Conservation (phyloP, 2,329 filamentous ascomycete genomes). For the Xylaria sp. region DNA sequence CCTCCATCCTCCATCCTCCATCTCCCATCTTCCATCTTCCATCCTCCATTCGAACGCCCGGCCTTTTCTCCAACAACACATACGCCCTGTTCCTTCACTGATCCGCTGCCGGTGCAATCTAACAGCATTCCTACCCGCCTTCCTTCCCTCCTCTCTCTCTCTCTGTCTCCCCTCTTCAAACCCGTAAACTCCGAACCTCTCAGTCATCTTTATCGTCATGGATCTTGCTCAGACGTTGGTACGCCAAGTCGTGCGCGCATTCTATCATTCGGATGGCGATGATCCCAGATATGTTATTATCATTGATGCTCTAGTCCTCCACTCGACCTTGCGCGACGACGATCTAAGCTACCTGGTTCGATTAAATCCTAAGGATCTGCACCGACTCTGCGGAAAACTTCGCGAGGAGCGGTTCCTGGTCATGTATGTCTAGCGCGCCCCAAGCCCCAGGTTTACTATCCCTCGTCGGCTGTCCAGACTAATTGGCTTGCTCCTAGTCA, state of each 20-base stretch:
- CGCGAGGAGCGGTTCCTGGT: constrained; percentile 84
- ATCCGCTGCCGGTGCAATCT: not conserved
- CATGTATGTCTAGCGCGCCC: constrained; percentile 62
- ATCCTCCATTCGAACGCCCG: too few relatives aligned
- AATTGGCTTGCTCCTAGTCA: constrained; percentile 50
- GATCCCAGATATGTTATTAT: constrained; percentile 75
- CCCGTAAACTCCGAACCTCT: too few relatives aligned
- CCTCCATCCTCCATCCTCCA: not conserved
- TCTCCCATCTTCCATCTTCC: too few relatives aligned
- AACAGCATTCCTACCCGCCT: not conserved
- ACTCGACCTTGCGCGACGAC: constrained; percentile 79
- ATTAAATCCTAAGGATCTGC: constrained; percentile 89
- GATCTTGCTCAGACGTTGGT: constrained; percentile 74
- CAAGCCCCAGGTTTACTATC: constrained; percentile 1
- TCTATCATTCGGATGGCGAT: constrained; percentile 66
- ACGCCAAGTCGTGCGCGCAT: constrained; percentile 79
- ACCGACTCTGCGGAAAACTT: constrained; percentile 83
- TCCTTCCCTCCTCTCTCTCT: not conserved
- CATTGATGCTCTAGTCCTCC: constrained; percentile 75
- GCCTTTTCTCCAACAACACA: not conserved
- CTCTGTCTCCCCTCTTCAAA: not conserved
- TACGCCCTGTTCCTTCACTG: not conserved
- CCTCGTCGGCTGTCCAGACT: not conserved
- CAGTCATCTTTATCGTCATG: constrained; percentile 40
- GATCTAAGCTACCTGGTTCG: constrained; percentile 86